Percentiles rank a stretch among this genome's conserved stretches.
Evolutionary conservation across 495 filamentous ascomycete species (phyloP).

Genomic region (Xanthoparmelia taractica): DNA sequence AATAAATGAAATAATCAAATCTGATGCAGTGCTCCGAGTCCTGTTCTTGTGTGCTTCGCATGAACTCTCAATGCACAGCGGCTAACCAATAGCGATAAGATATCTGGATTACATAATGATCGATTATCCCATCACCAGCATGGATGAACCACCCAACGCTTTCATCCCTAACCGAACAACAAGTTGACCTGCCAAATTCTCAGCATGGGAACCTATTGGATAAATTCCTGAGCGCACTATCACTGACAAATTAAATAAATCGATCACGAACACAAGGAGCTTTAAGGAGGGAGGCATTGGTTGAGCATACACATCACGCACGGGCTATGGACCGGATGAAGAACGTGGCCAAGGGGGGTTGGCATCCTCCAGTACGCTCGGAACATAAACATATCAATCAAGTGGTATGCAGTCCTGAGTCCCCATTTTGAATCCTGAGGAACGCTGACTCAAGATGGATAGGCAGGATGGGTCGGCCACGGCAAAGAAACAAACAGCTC

Average conservation of each 20-base stretch:
- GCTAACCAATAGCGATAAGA: not conserved
- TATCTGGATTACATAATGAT: not conserved
- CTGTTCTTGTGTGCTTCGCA: not conserved
- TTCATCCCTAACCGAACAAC: too few species aligned
- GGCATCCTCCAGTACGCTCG: constrained; percentile 41
- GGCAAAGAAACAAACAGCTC: constrained; percentile 37
- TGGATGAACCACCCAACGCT: too few species aligned
- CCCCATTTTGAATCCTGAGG: too few species aligned
- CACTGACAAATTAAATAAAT: not conserved
- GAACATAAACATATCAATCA: constrained; percentile 40
- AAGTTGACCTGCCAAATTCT: too few species aligned
- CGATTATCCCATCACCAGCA: too few species aligned
- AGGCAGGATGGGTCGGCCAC: constrained; percentile 50
- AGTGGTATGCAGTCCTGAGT: constrained; percentile 33
- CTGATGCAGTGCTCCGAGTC: not conserved
- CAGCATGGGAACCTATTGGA: too few species aligned
- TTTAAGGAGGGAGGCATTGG: not conserved
- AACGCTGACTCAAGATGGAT: not conserved
- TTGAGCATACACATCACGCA: not conserved
- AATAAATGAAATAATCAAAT: not conserved
- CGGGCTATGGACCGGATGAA: constrained; percentile 45
- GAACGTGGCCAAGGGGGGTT: constrained; percentile 48
- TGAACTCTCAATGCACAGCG: not conserved
- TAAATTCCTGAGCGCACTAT: not conserved
- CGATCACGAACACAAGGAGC: not conserved